Conservation (phyloP, 2,329 filamentous ascomycete genomes). For the Malbranchea zuffiana region DNA sequence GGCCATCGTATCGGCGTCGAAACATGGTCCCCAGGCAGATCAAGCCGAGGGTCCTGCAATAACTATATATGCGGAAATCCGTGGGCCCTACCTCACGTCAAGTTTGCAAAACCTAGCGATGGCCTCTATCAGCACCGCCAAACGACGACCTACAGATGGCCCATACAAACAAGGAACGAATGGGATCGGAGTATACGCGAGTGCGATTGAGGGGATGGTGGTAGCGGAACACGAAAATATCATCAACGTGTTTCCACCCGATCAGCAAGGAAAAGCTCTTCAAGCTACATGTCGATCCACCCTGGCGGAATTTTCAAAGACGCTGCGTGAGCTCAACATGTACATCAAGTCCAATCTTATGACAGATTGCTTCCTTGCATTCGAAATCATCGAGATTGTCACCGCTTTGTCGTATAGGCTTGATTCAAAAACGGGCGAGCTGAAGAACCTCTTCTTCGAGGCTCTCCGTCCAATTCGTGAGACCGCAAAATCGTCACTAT, state of each 20-base stretch:
- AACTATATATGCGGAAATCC: slow-evolving; percentile 72
- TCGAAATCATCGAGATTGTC: slow-evolving; percentile 88
- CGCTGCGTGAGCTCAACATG: slow-evolving; percentile 74
- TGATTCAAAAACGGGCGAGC: slow-evolving; percentile 70
- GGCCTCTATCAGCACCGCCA: slow-evolving; percentile 72
- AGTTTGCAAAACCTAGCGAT: slow-evolving; percentile 78
- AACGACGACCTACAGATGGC: slow-evolving; percentile 63
- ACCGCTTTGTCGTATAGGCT: slow-evolving; percentile 67
- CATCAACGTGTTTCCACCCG: slow-evolving; percentile 70
- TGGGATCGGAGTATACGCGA: slow-evolving; percentile 80
- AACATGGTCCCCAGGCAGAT: slow-evolving; percentile 40
- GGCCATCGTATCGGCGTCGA: slow-evolving; percentile 56
- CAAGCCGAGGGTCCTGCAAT: slow-evolving; percentile 55
- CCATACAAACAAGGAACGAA: slow-evolving; percentile 83
- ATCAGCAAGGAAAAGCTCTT: slow-evolving; percentile 73
- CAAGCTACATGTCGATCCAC: slow-evolving; percentile 67
- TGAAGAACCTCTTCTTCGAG: slow-evolving; percentile 72
- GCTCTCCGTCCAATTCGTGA: slow-evolving; percentile 82
- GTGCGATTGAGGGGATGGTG: slow-evolving; percentile 77
- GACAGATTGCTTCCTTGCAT: slow-evolving; percentile 89
- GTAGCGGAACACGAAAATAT: slow-evolving; percentile 85
- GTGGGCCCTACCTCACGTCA: slow-evolving; percentile 73
- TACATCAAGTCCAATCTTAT: slow-evolving; percentile 78
- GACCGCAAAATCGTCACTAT: slow-evolving; percentile 77
- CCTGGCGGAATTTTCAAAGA: slow-evolving; percentile 71